Percentiles rank a stretch among this genome's conserved stretches.
Evolutionary conservation across 148 eudicot genomes (phyloP).

Genomic region (Cornus kousa): DNA sequence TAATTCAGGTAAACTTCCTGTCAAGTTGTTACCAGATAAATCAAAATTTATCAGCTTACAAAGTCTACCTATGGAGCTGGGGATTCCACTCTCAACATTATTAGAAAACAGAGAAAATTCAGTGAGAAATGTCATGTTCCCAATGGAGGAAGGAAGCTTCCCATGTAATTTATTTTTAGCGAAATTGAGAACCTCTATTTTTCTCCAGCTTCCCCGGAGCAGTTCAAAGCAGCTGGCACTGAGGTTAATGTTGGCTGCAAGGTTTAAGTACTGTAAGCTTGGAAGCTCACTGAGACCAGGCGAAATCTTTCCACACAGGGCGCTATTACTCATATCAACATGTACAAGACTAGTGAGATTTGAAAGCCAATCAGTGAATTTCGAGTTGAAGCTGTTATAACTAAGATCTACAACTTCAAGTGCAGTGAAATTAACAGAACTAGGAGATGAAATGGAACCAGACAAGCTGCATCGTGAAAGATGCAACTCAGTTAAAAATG

Average conservation of each 20-base stretch:
- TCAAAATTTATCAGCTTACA: conserved; percentile 23
- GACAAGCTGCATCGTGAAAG: conserved; percentile 11
- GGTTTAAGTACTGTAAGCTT: conserved; percentile 20
- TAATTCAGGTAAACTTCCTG: conserved; percentile 19
- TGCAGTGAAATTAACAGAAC: conserved; percentile 27
- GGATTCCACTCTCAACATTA: conserved; percentile 25
- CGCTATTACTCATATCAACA: conserved; percentile 19
- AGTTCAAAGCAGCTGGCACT: conserved; percentile 16
- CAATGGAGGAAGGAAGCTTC: conserved; percentile 22
- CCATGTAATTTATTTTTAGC: conserved; percentile 28
- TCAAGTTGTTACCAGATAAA: conserved; percentile 22
- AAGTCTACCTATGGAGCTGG: conserved; percentile 26
- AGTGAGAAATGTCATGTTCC: conserved; percentile 29
- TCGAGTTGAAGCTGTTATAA: conserved; percentile 19
- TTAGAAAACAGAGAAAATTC: conserved; percentile 12
- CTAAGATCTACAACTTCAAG: conserved; percentile 30
- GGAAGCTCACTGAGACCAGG: conserved; percentile 22
- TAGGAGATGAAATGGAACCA: conserved; percentile 12
- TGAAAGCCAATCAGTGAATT: conserved; percentile 20
- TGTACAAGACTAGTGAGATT: conserved; percentile 24
- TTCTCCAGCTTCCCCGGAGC: conserved; percentile 23
- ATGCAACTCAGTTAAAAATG: conserved; percentile 31
- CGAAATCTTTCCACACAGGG: conserved; percentile 22
- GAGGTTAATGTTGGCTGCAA: conserved; percentile 19
- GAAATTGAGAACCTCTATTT: conserved; percentile 16